Conservation (phyloP, 2,329 filamentous ascomycete genomes). For the Teratosphaeria epicoccoides region DNA sequence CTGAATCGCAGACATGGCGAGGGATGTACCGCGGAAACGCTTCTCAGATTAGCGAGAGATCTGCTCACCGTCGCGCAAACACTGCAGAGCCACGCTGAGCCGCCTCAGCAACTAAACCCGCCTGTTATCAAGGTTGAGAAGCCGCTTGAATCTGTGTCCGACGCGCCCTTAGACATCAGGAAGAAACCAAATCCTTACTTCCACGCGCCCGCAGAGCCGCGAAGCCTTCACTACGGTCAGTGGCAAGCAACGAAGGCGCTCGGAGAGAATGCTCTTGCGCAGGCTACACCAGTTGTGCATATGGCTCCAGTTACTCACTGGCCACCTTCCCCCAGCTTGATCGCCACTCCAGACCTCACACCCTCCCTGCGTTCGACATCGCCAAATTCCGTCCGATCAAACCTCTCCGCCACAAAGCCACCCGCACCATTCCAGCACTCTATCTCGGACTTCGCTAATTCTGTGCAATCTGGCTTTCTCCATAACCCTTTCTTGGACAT, state of each 20-base stretch:
- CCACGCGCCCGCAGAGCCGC: not conserved
- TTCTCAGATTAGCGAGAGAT: conserved; percentile 19
- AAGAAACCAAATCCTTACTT: not conserved
- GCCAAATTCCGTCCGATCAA: not conserved
- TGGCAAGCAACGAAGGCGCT: not conserved
- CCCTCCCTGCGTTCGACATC: not conserved
- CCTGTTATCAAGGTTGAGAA: not conserved
- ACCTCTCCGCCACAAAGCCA: not conserved
- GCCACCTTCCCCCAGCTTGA: not conserved
- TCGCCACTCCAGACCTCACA: not conserved
- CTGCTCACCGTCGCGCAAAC: conserved; percentile 16
- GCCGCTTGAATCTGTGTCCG: not conserved
- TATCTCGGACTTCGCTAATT: not conserved
- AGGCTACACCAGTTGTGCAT: not conserved
- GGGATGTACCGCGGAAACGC: conserved; percentile 7
- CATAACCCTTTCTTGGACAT: not conserved
- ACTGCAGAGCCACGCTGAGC: conserved; percentile 5
- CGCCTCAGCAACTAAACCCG: not conserved
- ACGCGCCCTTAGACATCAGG: not conserved
- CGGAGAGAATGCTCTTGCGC: not conserved
- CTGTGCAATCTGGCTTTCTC: not conserved
- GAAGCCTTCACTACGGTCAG: not conserved
- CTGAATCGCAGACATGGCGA: conserved; percentile 24
- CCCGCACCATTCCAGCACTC: not conserved
- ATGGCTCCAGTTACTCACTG: not conserved